These are phyloP conservation scores for Skeletonema costatum DNA, from an alignment of 108 stramenopile species.

Conservation along the genomic window DNA sequence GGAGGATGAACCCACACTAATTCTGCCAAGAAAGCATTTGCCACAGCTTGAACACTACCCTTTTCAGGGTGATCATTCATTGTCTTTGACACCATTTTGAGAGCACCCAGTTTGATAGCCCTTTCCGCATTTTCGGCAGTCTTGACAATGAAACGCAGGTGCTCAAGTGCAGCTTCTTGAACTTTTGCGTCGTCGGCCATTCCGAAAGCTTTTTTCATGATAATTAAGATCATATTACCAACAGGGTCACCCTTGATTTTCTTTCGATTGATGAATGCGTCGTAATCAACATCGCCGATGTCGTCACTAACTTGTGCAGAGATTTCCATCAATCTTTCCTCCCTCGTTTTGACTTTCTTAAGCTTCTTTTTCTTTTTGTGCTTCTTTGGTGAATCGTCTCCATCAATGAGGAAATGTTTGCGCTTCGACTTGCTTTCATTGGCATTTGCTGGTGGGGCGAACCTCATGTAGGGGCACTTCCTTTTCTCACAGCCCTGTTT, in stretches of 20 bases:
- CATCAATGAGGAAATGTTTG: conserved; percentile 20
- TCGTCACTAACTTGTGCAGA: background rate
- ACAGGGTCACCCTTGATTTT: conserved; percentile 9
- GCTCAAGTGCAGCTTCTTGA: conserved; percentile 10
- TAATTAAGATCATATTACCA: conserved; percentile 14
- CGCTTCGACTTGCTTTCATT: background rate
- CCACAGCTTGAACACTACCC: conserved; percentile 23
- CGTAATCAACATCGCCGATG: conserved; percentile 1
- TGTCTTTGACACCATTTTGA: conserved; percentile 27
- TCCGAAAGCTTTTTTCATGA: conserved; percentile 15
- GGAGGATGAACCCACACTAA: conserved; percentile 19
- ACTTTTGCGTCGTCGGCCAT: background rate
- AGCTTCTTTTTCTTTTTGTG: background rate
- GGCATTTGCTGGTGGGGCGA: conserved; percentile 36
- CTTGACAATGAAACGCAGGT: conserved; percentile 20
- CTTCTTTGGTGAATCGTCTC: background rate
- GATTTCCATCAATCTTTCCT: background rate
- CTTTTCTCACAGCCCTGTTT: conserved; percentile 34
- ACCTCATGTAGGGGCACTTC: conserved; percentile 39
- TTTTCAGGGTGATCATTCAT: conserved; percentile 26
- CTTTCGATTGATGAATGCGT: background rate
- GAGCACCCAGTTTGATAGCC: conserved; percentile 21
- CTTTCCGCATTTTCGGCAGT: conserved; percentile 13
- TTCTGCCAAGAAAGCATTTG: conserved; percentile 25
- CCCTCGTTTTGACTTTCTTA: background rate